Conservation (phyloP, 352 stramenopile genomes). For the Phytophthora vignae region DNA sequence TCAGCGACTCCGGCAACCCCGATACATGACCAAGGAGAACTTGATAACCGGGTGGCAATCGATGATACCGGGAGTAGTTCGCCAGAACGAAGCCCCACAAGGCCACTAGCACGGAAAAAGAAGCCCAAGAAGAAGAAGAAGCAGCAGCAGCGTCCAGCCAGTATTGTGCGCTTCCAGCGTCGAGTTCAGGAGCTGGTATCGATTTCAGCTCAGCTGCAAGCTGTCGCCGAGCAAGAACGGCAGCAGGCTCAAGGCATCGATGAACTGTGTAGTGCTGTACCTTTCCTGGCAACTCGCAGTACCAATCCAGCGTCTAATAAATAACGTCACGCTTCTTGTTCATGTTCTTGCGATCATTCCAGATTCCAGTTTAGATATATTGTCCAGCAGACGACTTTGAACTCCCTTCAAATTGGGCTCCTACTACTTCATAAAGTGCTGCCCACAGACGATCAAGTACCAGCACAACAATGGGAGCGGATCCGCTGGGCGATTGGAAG, state of each 20-base stretch:
- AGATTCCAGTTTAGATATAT: background rate
- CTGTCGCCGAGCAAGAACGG: conserved; percentile 19
- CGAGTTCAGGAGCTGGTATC: conserved; percentile 26
- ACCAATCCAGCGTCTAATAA: conserved; percentile 1
- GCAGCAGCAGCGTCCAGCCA: background rate
- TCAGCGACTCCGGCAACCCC: background rate
- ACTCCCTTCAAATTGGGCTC: background rate
- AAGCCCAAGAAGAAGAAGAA: conserved; percentile 33
- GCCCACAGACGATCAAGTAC: background rate
- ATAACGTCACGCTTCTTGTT: background rate
- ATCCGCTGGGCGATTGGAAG: background rate
- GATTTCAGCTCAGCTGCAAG: conserved; percentile 25
- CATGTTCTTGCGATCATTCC: background rate
- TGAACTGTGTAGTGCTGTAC: conserved; percentile 13
- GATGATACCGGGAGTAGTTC: background rate
- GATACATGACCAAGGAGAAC: background rate
- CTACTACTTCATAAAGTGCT: background rate
- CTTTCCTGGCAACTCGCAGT: background rate
- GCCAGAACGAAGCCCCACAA: conserved; percentile 1
- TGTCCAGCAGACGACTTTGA: conserved; percentile 1
- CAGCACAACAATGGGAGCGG: background rate
- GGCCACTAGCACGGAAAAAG: conserved; percentile 9
- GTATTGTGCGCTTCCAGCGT: conserved; percentile 16
- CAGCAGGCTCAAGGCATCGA: conserved; percentile 20
- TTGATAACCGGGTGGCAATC: background rate